Percentiles rank a stretch among this genome's conserved stretches.
These are phyloP conservation scores for Epicoccum nigrum DNA, from an alignment of 2,329 filamentous ascomycete species.

Conservation along the genomic window DNA sequence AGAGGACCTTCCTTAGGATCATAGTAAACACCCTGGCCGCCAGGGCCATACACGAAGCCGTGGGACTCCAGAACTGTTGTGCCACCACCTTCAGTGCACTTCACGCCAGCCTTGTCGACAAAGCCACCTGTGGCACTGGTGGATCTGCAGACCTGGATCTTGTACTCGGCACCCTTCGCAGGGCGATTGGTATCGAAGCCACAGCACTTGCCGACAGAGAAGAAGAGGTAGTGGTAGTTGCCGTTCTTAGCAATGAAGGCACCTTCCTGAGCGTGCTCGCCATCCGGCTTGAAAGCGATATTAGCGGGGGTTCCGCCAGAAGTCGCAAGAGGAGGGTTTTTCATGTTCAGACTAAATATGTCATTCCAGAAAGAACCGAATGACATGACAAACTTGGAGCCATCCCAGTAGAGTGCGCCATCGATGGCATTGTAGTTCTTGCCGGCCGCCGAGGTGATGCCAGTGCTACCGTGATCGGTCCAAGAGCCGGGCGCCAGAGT, in stretches of 20 bases:
- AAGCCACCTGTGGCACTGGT: conserved; percentile 60
- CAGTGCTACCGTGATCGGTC: conserved; percentile 64
- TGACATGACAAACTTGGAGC: conserved; percentile 58
- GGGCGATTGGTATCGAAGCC: conserved; percentile 60
- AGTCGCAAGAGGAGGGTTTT: conserved; percentile 39
- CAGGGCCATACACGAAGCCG: conserved; percentile 67
- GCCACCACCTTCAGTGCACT: conserved; percentile 64
- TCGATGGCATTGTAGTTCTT: conserved; percentile 61
- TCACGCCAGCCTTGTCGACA: conserved; percentile 60
- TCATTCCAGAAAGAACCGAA: conserved; percentile 74
- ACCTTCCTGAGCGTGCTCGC: conserved; percentile 62
- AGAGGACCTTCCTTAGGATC: conserved; percentile 59
- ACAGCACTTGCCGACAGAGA: conserved; percentile 66
- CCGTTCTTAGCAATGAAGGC: conserved; percentile 62
- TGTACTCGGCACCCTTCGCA: conserved; percentile 66
- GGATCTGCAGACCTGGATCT: conserved; percentile 69
- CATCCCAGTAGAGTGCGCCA: conserved; percentile 50
- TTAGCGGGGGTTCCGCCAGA: conserved; percentile 50
- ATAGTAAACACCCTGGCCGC: conserved; percentile 66
- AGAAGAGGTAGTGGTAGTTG: conserved; percentile 69
- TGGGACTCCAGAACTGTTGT: conserved; percentile 67
- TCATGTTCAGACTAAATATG: conserved; percentile 65
- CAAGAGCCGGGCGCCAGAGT: conserved; percentile 57
- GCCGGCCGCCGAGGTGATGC: conserved; percentile 52
- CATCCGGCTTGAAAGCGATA: conserved; percentile 60